Base-by-base conservation (phyloP, 768 basidiomycete species). In the Candolleomyces aberdarensis region DNA sequence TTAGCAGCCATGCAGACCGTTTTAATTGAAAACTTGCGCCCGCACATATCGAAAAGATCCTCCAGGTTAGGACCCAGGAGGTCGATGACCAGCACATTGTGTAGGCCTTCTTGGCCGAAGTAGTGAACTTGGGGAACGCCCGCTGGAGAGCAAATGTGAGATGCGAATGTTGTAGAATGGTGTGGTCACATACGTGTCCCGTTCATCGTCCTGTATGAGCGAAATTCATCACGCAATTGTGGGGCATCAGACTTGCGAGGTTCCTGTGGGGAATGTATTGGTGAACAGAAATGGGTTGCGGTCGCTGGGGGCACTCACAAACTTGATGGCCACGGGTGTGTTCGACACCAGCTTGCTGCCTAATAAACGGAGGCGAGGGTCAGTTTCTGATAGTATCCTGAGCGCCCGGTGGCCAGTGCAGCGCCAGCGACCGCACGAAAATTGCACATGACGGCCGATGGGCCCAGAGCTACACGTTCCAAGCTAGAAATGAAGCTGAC, bases 1-100 rank as follows among this genome's bases (percentile, higher is more conserved):
- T 92, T 98, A 17, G 97, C 97, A 56, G 93, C 91, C 96, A 99
- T 94, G 72, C 94, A 97, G 29, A 98, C 96, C 0, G 96, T 98
- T 84, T 99, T 99, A 74, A 96, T 88, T 56, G 86, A 86, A 77
- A 98, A 99, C 77, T 98, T 98, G 65, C 96, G 89, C n/a, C 89
- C 87, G 72, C 96, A 98, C 94, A 97, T 95, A 76, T 98, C 96
- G 71, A 99, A 98, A 39, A 99, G 82, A 71, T 99, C 96, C 76
- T 99, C 96, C 48, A 99, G 78, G 68, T 95, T 96, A 20, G 96
- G 96, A n/a, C 96, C 97, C 14, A 99, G 82, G 32, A 99, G 82
- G 77, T 99, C 96, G 62, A 96, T 92, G 72, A 92, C 91, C 53
- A 93, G 85, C 59, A 92, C 93, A 74, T 99, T 99, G 78, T 99